A percentile compares a stretch with the other conserved stretches of the same genome.
Evolutionary conservation across 345 rosid species (phyloP).

Genomic region (Eucalyptus albens): DNA sequence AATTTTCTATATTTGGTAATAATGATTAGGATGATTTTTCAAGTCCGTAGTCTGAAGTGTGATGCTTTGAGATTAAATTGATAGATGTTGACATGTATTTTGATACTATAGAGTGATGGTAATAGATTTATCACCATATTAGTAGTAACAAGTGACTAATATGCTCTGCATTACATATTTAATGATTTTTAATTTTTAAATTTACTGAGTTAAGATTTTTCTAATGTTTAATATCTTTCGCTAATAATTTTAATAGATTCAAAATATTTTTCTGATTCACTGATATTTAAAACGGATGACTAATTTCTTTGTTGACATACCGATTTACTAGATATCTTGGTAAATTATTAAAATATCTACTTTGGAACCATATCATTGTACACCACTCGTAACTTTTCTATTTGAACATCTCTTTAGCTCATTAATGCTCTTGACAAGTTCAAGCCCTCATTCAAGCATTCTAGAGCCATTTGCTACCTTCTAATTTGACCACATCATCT

Average conservation of each 20-base stretch:
- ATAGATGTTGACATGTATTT: no score
- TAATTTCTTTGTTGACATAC: neutral
- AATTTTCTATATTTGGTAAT: no score
- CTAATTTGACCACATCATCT: neutral
- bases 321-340: neutral
- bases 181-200: no score
- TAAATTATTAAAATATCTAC: neutral
- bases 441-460: neutral
- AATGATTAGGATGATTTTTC: neutral
- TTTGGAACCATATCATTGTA: neutral
- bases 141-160: no score
- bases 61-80: neutral
- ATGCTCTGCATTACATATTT: neutral
- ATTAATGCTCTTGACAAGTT: neutral
- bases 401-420: neutral
- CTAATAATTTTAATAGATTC: neutral
- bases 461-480: neutral
- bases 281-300: fast-evolving
- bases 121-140: neutral
- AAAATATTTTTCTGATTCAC: no score
- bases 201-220: neutral
- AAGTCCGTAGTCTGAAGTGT: no score
- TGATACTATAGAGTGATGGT: neutral
- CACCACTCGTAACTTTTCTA: neutral
- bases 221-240: no score